phyloP scores from a whole-genome alignment of 108 stramenopile species.

The Cyclotella kingstonii region DNA sequence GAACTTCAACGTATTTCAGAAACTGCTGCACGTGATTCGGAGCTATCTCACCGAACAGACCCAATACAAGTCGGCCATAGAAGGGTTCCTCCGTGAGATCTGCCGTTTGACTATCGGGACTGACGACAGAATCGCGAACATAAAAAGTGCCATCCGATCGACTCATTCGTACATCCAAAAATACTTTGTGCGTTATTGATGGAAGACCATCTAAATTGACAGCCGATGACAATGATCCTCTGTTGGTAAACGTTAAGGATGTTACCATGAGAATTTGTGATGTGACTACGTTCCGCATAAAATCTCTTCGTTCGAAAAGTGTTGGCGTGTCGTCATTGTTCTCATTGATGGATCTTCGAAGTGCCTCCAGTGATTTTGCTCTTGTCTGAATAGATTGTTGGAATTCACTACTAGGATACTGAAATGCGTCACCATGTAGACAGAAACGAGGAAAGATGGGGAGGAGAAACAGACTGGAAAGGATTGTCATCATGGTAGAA shows the following conservation, averaged over 20 bases:
- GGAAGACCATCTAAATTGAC: constrained; percentile 14
- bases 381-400: too few species aligned
- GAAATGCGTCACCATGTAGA: too few species aligned
- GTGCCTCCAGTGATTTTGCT: too few species aligned
- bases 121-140: constrained; percentile 54
- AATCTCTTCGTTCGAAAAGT: neutral
- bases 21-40: constrained; percentile 69
- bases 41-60: constrained; percentile 62
- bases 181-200: constrained; percentile 67
- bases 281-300: constrained; percentile 1
- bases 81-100: constrained; percentile 58
- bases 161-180: constrained; percentile 76
- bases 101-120: neutral
- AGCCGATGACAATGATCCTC: neutral
- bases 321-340: too few species aligned
- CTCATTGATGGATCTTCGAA: too few species aligned
- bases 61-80: constrained; percentile 55
- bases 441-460: too few species aligned
- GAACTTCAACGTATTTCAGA: constrained; percentile 57
- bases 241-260: neutral
- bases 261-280: neutral
- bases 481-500: too few species aligned
- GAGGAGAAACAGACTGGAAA: too few species aligned
- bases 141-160: constrained; percentile 82
- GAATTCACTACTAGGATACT: too few species aligned